phyloP scores from a whole-genome alignment of 345 rosid species.

The Euphorbia lathyris region DNA sequence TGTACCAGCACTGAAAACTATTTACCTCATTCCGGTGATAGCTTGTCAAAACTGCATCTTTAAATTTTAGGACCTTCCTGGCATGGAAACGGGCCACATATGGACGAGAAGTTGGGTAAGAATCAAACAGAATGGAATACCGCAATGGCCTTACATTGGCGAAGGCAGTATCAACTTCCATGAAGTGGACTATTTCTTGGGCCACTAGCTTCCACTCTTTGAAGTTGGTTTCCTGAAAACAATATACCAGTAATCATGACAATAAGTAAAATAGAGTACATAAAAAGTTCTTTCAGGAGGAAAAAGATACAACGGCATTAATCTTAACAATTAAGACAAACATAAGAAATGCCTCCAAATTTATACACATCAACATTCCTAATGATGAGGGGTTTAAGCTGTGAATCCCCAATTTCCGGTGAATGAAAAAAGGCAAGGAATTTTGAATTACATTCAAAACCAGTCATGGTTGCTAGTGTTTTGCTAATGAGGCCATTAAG shows the following conservation, averaged over 20 bases:
- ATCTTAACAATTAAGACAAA: not conserved
- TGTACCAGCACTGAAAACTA: not conserved
- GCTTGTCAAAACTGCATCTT: slow-evolving; percentile 77
- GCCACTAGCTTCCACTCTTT: slow-evolving; percentile 90
- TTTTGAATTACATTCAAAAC: not conserved
- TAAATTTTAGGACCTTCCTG: slow-evolving; percentile 70
- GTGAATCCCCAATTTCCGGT: not conserved
- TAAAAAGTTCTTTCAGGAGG: not conserved
- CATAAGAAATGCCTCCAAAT: not conserved
- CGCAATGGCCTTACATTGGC: slow-evolving; percentile 68
- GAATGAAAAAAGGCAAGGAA: not conserved
- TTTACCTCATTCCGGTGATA: slow-evolving; percentile 84
- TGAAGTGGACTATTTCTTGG: slow-evolving; percentile 73
- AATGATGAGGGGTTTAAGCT: not conserved
- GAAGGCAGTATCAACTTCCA: slow-evolving; percentile 40
- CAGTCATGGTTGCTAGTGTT: not conserved
- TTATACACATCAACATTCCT: not conserved
- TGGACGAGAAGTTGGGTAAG: slow-evolving; percentile 69
- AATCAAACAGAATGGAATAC: slow-evolving; percentile 60
- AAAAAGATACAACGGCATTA: not conserved
- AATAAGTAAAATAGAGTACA: not conserved
- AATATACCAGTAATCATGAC: not conserved
- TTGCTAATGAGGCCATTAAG: not conserved
- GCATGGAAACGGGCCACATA: slow-evolving; percentile 81
- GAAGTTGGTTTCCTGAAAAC: slow-evolving; percentile 69